A percentile compares a stretch with the other conserved stretches of the same genome.
Conservation (phyloP, 371 early-diverging fungal genomes). For the Apophysomyces elegans region DNA sequence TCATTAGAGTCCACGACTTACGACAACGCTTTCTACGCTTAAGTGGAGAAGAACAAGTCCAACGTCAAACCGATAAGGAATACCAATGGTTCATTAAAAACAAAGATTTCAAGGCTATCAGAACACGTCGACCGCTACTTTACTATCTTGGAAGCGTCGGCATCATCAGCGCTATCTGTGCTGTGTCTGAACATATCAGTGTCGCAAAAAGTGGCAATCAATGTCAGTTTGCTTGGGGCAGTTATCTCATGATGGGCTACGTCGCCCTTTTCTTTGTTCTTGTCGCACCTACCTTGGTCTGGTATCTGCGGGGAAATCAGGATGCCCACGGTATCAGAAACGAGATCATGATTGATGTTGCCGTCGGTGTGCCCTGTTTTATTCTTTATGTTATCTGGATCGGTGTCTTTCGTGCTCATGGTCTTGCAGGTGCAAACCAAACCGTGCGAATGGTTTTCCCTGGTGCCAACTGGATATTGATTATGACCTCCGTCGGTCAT, state of each 20-base stretch:
- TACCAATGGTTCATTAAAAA: slow-evolving; percentile 27
- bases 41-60: slow-evolving; percentile 12
- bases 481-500: slow-evolving; percentile 22
- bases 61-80: slow-evolving; percentile 20
- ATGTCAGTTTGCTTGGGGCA: slow-evolving; percentile 23
- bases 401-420: slow-evolving; percentile 6
- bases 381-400: slow-evolving; percentile 27
- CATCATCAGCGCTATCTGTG: slow-evolving; percentile 17
- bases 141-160: slow-evolving; percentile 14
- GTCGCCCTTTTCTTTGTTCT: slow-evolving; percentile 22
- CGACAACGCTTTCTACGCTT: slow-evolving; percentile 24
- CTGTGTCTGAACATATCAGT: slow-evolving; percentile 18
- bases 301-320: slow-evolving; percentile 18
- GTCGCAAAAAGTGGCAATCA: not conserved
- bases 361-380: slow-evolving; percentile 28
- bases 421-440: not conserved
- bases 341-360: slow-evolving; percentile 26
- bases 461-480: slow-evolving; percentile 25
- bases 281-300: slow-evolving; percentile 23
- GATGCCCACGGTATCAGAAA: slow-evolving; percentile 38
- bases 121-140: slow-evolving; percentile 11
- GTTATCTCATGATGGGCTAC: slow-evolving; percentile 11
- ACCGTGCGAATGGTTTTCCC: slow-evolving; percentile 6
- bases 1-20: slow-evolving; percentile 24
- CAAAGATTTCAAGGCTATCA: slow-evolving; percentile 11